Conservation (phyloP, 306 rosid species). For the Corylus avellana region DNA sequence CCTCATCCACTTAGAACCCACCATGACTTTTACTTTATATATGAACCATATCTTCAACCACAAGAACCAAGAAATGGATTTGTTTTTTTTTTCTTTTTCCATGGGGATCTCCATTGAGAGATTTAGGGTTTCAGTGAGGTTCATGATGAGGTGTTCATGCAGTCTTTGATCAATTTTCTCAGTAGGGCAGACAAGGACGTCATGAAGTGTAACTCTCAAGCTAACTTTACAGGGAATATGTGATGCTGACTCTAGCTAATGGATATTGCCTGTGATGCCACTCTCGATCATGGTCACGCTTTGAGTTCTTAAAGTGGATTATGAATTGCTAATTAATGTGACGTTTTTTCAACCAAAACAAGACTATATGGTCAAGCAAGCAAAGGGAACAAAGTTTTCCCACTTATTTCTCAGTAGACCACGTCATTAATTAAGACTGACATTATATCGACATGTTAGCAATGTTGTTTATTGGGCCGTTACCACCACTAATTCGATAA, state of each 20-base stretch:
- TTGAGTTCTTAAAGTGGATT: constrained; percentile 33
- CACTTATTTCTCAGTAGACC: no score
- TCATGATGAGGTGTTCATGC: constrained; percentile 1
- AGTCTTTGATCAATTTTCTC: not conserved
- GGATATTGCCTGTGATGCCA: constrained; percentile 33
- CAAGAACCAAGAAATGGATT: constrained; percentile 18
- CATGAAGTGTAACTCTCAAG: constrained; percentile 11
- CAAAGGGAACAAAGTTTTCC: not conserved
- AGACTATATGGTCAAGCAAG: not conserved
- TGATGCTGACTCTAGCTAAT: constrained; percentile 25
- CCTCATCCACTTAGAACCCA: constrained; percentile 24
- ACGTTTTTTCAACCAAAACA: not conserved
- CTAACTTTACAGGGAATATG: not conserved
- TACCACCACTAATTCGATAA: no score
- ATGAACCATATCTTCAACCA: constrained; percentile 16
- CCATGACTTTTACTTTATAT: constrained; percentile 6
- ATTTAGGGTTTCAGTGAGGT: constrained; percentile 9
- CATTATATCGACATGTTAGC: no score
- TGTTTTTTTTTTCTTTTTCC: not conserved
- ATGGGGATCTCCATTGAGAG: constrained; percentile 10
- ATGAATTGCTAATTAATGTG: constrained; percentile 15
- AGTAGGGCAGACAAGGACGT: not conserved
- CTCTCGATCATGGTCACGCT: constrained; percentile 4
- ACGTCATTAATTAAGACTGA: no score
- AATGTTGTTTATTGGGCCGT: no score